phyloP scores from a whole-genome alignment of 2,329 filamentous ascomycete genomes.

The Pestalotiopsis sp. region DNA sequence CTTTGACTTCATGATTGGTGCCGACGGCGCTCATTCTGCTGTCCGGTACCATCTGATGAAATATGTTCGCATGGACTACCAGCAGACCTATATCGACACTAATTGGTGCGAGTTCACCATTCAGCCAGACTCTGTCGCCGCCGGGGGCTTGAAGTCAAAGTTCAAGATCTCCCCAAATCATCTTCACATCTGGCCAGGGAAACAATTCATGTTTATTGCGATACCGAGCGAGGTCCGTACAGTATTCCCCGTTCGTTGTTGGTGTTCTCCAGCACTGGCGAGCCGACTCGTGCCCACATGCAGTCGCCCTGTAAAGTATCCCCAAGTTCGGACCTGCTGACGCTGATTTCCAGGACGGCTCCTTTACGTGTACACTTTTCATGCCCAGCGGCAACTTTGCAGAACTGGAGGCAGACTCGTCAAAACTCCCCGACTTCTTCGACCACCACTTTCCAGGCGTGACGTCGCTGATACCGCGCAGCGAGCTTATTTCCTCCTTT shows the following conservation, averaged over 20 bases:
- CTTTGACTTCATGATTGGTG: conserved; percentile 94
- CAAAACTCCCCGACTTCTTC: conserved; percentile 73
- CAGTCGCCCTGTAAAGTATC: neutral
- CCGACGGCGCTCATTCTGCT: conserved; percentile 92
- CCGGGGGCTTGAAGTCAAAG: conserved; percentile 38
- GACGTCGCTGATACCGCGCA: conserved; percentile 67
- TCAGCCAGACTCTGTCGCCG: conserved; percentile 46
- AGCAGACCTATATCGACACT: conserved; percentile 94
- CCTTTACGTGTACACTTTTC: conserved; percentile 95
- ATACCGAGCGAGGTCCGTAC: conserved; percentile 70
- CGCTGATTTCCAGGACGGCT: conserved; percentile 66
- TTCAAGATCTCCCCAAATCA: conserved; percentile 91
- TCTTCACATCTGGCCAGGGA: conserved; percentile 95
- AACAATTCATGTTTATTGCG: conserved; percentile 97
- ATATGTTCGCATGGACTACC: conserved; percentile 84
- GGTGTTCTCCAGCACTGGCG: neutral
- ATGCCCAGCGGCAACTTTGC: conserved; percentile 73
- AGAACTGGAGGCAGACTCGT: conserved; percentile 65
- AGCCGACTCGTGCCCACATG: neutral
- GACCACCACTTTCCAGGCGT: conserved; percentile 86
- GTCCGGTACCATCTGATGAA: conserved; percentile 96
- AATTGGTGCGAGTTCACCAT: conserved; percentile 97
- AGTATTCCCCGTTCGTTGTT: too few relatives aligned
- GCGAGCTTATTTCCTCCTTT: conserved; percentile 76
- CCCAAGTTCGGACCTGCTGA: neutral